phyloP scores from a whole-genome alignment of 306 rosid genomes.

The Trichosanthes cucumerina region DNA sequence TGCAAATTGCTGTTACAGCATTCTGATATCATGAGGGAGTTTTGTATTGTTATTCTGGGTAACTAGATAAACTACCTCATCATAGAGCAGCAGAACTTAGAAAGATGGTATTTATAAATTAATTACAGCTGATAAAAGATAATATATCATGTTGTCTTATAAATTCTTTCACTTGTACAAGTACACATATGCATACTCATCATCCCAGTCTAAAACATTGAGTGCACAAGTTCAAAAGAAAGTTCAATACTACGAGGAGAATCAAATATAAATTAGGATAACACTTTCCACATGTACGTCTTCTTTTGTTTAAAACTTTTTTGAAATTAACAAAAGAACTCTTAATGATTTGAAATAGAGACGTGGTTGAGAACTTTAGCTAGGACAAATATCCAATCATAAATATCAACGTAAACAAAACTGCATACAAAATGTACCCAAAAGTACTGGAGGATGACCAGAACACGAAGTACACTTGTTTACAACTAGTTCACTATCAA shows the following conservation, averaged over 20 bases:
- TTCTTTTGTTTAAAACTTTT: neutral
- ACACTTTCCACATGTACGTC: neutral
- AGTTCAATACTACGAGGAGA: neutral
- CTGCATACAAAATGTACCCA: neutral
- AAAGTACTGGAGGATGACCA: neutral
- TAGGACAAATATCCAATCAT: neutral
- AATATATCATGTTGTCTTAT: neutral
- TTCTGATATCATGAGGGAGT: slow-evolving; percentile 40
- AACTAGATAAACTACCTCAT: neutral
- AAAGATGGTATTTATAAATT: neutral
- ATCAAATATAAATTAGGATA: neutral
- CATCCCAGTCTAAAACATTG: neutral
- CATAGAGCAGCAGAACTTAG: neutral
- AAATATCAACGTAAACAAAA: slow-evolving; percentile 1
- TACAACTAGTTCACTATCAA: neutral
- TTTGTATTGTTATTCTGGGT: neutral
- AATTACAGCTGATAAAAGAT: neutral
- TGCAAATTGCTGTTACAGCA: slow-evolving; percentile 81
- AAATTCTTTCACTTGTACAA: neutral
- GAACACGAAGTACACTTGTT: neutral
- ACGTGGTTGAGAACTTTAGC: neutral
- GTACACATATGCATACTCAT: neutral
- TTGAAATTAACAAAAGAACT: neutral
- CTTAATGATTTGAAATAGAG: neutral
- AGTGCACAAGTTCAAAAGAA: neutral